Percentiles rank a stretch among this genome's conserved stretches.
Conservation (phyloP, 148 eudicot genomes). For the Rhododendron henanense region DNA sequence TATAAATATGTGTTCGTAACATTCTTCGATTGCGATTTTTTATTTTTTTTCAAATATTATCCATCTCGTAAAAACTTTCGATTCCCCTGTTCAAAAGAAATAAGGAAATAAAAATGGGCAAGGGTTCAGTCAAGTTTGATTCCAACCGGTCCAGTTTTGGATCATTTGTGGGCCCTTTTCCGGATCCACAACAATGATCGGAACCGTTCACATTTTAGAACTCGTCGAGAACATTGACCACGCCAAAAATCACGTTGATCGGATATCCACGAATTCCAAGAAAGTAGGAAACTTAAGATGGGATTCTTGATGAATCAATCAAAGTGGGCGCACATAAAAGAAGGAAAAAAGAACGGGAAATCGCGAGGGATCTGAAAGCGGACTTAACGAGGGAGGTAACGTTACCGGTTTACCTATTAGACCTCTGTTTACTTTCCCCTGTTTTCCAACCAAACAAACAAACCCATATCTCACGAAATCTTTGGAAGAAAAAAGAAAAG, state of each 20-base stretch:
- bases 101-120: too few species aligned
- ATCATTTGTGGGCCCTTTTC: too few species aligned
- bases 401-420: background rate
- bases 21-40: background rate
- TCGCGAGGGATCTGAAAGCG: too few species aligned
- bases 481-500: too few species aligned
- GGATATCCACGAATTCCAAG: background rate
- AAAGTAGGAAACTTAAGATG: background rate
- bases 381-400: too few species aligned
- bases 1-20: too few species aligned
- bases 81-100: background rate
- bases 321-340: background rate
- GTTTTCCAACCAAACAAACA: background rate
- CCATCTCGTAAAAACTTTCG: background rate
- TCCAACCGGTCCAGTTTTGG: too few species aligned
- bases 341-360: background rate
- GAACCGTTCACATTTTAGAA: too few species aligned
- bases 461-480: background rate
- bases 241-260: too few species aligned
- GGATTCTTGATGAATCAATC: background rate
- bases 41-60: background rate
- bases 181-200: too few species aligned
- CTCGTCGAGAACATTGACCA: too few species aligned
- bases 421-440: background rate
- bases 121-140: too few species aligned